Evolutionary conservation across 441 rosid species (phyloP).

Genomic region (Hypseocharis bilobata): DNA sequence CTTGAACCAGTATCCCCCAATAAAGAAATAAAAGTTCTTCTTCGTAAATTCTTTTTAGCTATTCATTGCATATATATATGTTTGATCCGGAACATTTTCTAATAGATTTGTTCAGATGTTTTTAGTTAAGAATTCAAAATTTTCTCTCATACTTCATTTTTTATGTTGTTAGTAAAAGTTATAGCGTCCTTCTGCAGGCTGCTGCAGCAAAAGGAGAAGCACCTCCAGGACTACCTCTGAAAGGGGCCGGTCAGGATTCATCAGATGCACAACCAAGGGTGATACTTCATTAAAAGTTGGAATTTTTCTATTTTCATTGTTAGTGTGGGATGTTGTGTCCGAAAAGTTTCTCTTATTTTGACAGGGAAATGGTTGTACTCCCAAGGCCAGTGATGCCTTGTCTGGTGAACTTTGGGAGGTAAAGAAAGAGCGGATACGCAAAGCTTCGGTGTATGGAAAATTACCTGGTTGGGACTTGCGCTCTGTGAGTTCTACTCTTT

Average conservation of each 20-base stretch:
- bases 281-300: conserved; percentile 20
- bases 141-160: too few relatives aligned
- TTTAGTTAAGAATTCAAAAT: neutral
- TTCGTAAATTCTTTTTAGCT: neutral
- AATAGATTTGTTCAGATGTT: neutral
- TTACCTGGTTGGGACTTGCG: conserved; percentile 90
- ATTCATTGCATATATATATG: neutral
- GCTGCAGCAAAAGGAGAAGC: conserved; percentile 99
- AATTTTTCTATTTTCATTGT: conserved; percentile 12
- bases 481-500: conserved; percentile 67
- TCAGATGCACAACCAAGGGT: conserved; percentile 79
- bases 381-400: conserved; percentile 80
- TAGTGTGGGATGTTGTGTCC: conserved; percentile 9
- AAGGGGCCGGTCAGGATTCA: conserved; percentile 95
- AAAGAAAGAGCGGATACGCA: conserved; percentile 75
- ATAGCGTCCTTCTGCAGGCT: conserved; percentile 39
- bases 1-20: neutral
- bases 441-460: conserved; percentile 69
- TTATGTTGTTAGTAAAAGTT: neutral
- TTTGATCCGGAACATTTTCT: neutral
- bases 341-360: conserved; percentile 12
- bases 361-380: conserved; percentile 71
- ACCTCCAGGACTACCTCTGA: conserved; percentile 94
- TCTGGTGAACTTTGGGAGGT: conserved; percentile 87
- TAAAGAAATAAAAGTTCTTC: neutral